Conservation (phyloP, 495 filamentous ascomycete genomes). For the Physcia stellaris region DNA sequence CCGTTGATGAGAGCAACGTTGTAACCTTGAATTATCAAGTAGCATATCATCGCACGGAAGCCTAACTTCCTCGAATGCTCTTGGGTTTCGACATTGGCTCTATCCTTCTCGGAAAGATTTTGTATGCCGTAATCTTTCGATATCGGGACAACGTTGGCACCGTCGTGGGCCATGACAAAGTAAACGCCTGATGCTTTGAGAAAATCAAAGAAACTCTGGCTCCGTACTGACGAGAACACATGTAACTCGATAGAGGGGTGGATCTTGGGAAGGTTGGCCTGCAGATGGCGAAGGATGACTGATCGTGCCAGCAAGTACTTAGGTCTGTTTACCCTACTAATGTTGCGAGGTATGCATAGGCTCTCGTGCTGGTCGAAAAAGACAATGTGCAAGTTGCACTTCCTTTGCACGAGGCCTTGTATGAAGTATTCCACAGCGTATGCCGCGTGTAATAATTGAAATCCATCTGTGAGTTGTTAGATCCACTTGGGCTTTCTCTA, state of each 20-base stretch:
- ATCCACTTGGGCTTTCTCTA: too few species aligned
- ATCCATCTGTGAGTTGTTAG: conserved; percentile 37
- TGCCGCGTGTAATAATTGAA: conserved; percentile 58
- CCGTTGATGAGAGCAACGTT: conserved; percentile 47
- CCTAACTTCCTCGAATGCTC: conserved; percentile 15
- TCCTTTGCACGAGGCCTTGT: conserved; percentile 38
- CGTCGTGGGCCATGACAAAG: conserved; percentile 61
- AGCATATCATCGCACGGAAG: conserved; percentile 34
- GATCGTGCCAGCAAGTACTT: conserved; percentile 49
- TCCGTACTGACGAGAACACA: conserved; percentile 31
- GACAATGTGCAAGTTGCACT: conserved; percentile 54
- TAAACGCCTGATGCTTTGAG: conserved; percentile 36
- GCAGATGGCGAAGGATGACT: conserved; percentile 50
- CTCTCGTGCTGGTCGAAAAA: conserved; percentile 45
- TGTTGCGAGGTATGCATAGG: conserved; percentile 30
- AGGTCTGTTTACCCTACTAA: conserved; percentile 6
- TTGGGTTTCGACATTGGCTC: conserved; percentile 1
- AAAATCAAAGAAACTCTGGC: conserved; percentile 37
- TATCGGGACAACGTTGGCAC: conserved; percentile 25
- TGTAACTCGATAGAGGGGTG: conserved; percentile 25
- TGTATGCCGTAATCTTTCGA: too few species aligned
- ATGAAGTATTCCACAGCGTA: conserved; percentile 55
- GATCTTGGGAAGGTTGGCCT: conserved; percentile 15
- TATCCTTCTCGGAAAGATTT: too few species aligned
- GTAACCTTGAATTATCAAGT: conserved; percentile 32